Evolutionary conservation across 2,329 filamentous ascomycete genomes (phyloP).

Genomic region (Epichloe glyceriae): DNA sequence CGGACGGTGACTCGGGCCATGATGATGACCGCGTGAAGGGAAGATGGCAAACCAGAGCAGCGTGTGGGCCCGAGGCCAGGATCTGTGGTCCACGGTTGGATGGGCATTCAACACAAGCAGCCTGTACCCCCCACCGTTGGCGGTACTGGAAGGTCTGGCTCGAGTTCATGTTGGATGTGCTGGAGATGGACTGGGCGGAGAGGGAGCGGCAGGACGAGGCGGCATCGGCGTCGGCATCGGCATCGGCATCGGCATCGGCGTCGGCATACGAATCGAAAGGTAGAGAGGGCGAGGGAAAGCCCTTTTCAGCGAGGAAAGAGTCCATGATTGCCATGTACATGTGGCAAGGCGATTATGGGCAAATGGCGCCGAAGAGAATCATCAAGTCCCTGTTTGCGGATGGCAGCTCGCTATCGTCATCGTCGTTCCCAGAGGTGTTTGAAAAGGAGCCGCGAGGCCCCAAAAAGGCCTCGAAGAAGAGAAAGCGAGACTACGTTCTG

Average conservation of each 20-base stretch:
- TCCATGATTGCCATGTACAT: constrained; percentile 52
- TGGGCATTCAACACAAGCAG: constrained; percentile 91
- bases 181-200: constrained; percentile 58
- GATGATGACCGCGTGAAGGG: constrained; percentile 42
- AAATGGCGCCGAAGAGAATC: constrained; percentile 38
- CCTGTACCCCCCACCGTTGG: constrained; percentile 61
- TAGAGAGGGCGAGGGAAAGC: constrained; percentile 11
- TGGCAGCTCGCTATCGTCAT: constrained; percentile 38
- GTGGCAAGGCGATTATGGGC: constrained; percentile 29
- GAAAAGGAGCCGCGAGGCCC: constrained; percentile 41
- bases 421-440: constrained; percentile 54
- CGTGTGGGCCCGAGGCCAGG: constrained; percentile 62
- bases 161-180: constrained; percentile 61
- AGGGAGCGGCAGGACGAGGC: constrained; percentile 36
- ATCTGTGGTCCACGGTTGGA: constrained; percentile 80
- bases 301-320: constrained; percentile 26
- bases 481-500: constrained; percentile 33
- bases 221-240: constrained; percentile 18
- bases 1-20: constrained; percentile 28
- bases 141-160: constrained; percentile 71
- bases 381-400: constrained; percentile 56
- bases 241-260: constrained; percentile 17
- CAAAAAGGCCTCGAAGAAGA: constrained; percentile 30
- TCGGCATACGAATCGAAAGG: constrained; percentile 14
- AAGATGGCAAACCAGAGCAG: constrained; percentile 50